A percentile compares a stretch with the other conserved stretches of the same genome.
phyloP scores from a whole-genome alignment of 2,329 filamentous ascomycete species.

The Hypoxylon sp. region DNA sequence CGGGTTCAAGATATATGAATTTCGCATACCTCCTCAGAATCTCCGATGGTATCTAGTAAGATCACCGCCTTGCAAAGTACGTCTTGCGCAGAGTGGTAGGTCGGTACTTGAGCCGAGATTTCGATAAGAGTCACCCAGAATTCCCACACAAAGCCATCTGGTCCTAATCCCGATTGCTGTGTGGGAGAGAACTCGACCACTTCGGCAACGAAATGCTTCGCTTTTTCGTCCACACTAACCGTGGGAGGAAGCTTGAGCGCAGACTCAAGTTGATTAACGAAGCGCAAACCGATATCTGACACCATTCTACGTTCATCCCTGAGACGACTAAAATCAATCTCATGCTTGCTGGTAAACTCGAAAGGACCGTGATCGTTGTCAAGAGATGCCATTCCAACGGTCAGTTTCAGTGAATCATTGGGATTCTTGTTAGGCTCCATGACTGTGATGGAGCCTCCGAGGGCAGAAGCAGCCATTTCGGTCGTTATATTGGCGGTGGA shows the following conservation, averaged over 20 bases:
- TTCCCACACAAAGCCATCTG: slow-evolving; percentile 7
- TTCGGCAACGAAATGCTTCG: slow-evolving; percentile 5
- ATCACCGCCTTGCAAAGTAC: slow-evolving; percentile 3
- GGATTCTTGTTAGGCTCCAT: neutral
- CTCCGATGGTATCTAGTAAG: neutral
- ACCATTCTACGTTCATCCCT: too few relatives aligned
- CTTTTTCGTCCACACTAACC: neutral
- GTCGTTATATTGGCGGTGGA: neutral
- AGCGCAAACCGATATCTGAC: too few relatives aligned
- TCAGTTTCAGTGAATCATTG: neutral
- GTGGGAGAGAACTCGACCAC: neutral
- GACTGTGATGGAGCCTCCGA: neutral
- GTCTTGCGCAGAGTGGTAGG: slow-evolving; percentile 11
- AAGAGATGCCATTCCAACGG: too few relatives aligned
- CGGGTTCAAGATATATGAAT: neutral
- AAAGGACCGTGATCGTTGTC: too few relatives aligned
- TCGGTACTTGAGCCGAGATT: slow-evolving; percentile 4
- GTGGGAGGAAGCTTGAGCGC: neutral
- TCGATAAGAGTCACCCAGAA: neutral
- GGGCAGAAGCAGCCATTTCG: too few relatives aligned
- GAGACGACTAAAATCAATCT: too few relatives aligned
- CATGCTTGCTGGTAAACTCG: too few relatives aligned
- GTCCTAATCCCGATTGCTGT: neutral
- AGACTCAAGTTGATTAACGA: neutral
- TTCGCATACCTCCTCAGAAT: neutral